Conservation (phyloP, 192 early-diverging fungal genomes). For the Umbelopsis ramanniana region DNA sequence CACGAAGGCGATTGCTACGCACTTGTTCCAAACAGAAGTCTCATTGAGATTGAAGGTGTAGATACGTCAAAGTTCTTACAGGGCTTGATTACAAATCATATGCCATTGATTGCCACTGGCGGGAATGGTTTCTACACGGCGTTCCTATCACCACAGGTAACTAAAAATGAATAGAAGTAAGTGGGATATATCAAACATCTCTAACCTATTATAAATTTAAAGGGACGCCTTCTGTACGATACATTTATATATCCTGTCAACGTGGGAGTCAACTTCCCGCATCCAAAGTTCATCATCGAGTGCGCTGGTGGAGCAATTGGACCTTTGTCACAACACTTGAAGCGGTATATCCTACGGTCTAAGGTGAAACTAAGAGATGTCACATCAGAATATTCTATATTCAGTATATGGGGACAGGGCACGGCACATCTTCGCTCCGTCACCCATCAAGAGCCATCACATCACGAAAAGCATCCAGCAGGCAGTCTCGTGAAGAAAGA, state of each 20-base stretch:
- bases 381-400: slow-evolving; percentile 64
- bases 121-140: slow-evolving; percentile 79
- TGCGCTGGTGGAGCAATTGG: slow-evolving; percentile 61
- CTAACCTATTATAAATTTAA: slow-evolving; percentile 14
- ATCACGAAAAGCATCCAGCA: slow-evolving; percentile 36
- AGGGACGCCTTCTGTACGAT: slow-evolving; percentile 90
- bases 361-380: slow-evolving; percentile 75
- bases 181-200: too few relatives aligned
- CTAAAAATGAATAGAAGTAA: neutral
- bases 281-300: slow-evolving; percentile 78
- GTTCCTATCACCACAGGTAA: slow-evolving; percentile 81
- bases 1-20: slow-evolving; percentile 47
- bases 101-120: slow-evolving; percentile 67
- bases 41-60: slow-evolving; percentile 69
- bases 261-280: slow-evolving; percentile 59
- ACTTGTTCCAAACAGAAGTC: slow-evolving; percentile 56
- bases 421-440: slow-evolving; percentile 39
- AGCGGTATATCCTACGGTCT: slow-evolving; percentile 78
- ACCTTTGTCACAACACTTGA: slow-evolving; percentile 67
- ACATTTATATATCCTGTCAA: slow-evolving; percentile 86
- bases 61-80: slow-evolving; percentile 89
- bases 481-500: slow-evolving; percentile 46
- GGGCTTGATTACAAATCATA: slow-evolving; percentile 90
- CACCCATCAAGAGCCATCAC: slow-evolving; percentile 24
- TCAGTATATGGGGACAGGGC: slow-evolving; percentile 72